Conservation (phyloP, 176 grass and related monocot genomes). For the Oryza officinalis region DNA sequence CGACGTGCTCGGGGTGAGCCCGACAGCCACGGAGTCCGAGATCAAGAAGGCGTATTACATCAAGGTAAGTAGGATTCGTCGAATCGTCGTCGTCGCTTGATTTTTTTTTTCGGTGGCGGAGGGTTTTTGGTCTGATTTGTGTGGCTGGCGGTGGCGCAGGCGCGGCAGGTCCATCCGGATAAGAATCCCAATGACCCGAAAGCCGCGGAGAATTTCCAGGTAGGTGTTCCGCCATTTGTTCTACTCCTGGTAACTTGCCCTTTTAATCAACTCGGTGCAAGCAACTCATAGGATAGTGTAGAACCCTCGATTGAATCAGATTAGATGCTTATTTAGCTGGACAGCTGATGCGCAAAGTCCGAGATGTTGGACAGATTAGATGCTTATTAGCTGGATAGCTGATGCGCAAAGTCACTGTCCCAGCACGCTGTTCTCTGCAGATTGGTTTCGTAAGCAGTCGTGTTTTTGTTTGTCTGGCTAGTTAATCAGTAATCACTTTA, state of each 20-base stretch:
- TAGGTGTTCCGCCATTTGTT: conserved; percentile 27
- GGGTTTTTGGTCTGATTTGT: conserved; percentile 23
- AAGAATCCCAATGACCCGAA: conserved; percentile 91
- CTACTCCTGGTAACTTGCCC: background rate
- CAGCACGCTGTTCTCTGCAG: no score
- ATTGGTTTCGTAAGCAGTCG: background rate
- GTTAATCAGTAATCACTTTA: background rate
- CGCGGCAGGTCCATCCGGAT: conserved; percentile 91
- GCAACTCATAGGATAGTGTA: background rate
- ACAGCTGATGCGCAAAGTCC: no score
- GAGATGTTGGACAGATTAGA: background rate
- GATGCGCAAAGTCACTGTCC: no score
- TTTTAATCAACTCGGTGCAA: background rate
- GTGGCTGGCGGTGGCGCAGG: conserved; percentile 46
- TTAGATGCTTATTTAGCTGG: background rate
- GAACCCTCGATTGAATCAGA: conserved; percentile 6
- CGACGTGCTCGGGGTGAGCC: conserved; percentile 78
- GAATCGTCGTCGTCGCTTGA: background rate
- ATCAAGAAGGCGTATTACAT: conserved; percentile 98
- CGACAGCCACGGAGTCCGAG: conserved; percentile 76
- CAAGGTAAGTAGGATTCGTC: conserved; percentile 49
- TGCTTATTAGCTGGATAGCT: no score
- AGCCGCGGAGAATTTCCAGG: conserved; percentile 89
- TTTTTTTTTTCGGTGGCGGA: background rate
- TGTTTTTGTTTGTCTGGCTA: background rate